Percentiles rank a stretch among this genome's conserved stretches.
These are phyloP conservation scores for Phytophthora pseudosyringae DNA, from an alignment of 352 stramenopile species.

Conservation along the genomic window DNA sequence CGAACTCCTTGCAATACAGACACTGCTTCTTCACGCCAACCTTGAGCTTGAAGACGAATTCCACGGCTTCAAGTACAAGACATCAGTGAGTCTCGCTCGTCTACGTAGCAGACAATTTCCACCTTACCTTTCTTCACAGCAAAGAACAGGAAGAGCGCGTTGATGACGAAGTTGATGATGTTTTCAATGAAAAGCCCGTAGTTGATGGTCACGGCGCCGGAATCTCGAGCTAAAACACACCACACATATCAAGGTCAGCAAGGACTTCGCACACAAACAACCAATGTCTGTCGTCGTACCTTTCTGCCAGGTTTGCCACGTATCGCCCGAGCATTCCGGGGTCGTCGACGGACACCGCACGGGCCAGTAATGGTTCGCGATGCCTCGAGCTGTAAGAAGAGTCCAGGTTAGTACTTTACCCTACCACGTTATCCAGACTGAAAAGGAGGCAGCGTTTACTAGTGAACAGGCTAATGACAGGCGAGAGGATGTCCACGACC, in stretches of 20 bases:
- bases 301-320: slow-evolving; percentile 73
- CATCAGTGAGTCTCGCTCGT: background rate
- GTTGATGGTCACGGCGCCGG: slow-evolving; percentile 71
- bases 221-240: slow-evolving; percentile 50
- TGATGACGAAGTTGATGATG: slow-evolving; percentile 78
- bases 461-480: slow-evolving; percentile 74
- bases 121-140: slow-evolving; percentile 69
- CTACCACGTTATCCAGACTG: too few relatives aligned
- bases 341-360: slow-evolving; percentile 51
- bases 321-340: slow-evolving; percentile 44
- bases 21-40: slow-evolving; percentile 73
- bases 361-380: slow-evolving; percentile 69
- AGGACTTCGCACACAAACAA: background rate
- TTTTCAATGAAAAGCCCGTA: slow-evolving; percentile 75
- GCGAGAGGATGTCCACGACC: slow-evolving; percentile 68
- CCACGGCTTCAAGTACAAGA: slow-evolving; percentile 40
- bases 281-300: slow-evolving; percentile 29
- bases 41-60: slow-evolving; percentile 68
- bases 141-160: slow-evolving; percentile 74
- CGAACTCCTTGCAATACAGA: slow-evolving; percentile 71
- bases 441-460: slow-evolving; percentile 21
- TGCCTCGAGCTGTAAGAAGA: slow-evolving; percentile 48
- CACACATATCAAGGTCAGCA: background rate
- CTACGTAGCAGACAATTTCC: background rate
- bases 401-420: background rate